These are phyloP conservation scores for Yamadazyma sp. DNA, from an alignment of 1,139 yeast species.

Conservation along the genomic window DNA sequence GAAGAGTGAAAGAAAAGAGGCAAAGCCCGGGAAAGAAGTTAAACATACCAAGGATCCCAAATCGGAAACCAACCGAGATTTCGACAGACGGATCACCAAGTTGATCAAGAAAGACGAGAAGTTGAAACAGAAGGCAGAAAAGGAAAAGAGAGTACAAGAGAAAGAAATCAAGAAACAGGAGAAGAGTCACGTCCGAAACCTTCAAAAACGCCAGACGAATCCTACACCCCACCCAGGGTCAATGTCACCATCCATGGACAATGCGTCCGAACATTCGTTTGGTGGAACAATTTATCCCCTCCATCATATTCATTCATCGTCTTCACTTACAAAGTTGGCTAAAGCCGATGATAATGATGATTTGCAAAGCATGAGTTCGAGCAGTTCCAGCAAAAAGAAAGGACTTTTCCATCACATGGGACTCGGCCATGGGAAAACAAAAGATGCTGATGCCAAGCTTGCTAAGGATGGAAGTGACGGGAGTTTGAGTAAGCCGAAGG, in stretches of 20 bases:
- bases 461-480: neutral
- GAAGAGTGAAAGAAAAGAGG: conserved; percentile 15
- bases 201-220: neutral
- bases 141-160: conserved; percentile 13
- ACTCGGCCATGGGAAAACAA: neutral
- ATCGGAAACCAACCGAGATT: conserved; percentile 23
- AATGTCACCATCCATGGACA: neutral
- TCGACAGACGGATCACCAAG: conserved; percentile 32
- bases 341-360: conserved; percentile 4
- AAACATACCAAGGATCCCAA: conserved; percentile 9
- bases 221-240: neutral
- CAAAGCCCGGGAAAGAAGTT: neutral
- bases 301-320: neutral
- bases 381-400: conserved; percentile 1
- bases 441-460: neutral
- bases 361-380: neutral
- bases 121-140: conserved; percentile 22
- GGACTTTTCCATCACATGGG: conserved; percentile 5
- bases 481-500: neutral
- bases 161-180: conserved; percentile 7
- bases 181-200: conserved; percentile 5
- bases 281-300: neutral
- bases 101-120: conserved; percentile 32
- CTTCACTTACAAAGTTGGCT: neutral
- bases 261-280: neutral